Base-by-base conservation (phyloP, 2,329 filamentous ascomycete genomes). In the Pseudocercospora macadamiae region DNA sequence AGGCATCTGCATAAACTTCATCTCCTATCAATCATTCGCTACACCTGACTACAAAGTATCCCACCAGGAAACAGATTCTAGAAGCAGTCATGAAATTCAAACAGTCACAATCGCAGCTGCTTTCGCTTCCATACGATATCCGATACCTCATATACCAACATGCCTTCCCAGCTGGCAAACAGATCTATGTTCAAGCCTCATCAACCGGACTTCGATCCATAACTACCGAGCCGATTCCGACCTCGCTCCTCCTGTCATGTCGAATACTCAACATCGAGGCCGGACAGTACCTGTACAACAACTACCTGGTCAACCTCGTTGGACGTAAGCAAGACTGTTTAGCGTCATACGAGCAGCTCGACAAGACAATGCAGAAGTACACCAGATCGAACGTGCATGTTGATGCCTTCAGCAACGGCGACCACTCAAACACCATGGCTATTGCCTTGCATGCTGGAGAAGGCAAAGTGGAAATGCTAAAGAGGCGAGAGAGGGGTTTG, bases 241-340 rank as follows among this genome's bases (percentile, higher is more conserved):
- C 58, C 28, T 21, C 36, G 7, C 19, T 71, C 3, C 49, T 70
- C 5, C 55, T 45, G 3, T 55, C 62, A 7, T 66, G 61, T n/a
- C 64, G 58, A 16, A 44, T 59, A 16, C 52, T 73, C 2, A 48
- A 66, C 54, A 16, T 8, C 9, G 70, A 73, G 57, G 64, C 61
- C 10, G 59, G 57, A 48, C 65, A 54, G 12, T 70, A 66, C 18
- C 62, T 73, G 28, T 72, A 70, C 64, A 71, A 66, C 53, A 64
- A 57, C 42, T 72, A 72, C 48, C 61, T 72, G 7, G 71, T 70
- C 64, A 71, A 71, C 54, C 58, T 73, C 32, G 60, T 72, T n/a
- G 70, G 70, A 26, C 61, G 59, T 28, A 73, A 71, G 47, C 30
- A 53, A n/a, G 62, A 71, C 21, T 70, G 67, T 44, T 52, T 73